Percentiles rank a stretch among this genome's conserved stretches.
These are phyloP conservation scores for Botrytis cinerea DNA, from an alignment of 2,329 filamentous ascomycete species.

Conservation along the genomic window DNA sequence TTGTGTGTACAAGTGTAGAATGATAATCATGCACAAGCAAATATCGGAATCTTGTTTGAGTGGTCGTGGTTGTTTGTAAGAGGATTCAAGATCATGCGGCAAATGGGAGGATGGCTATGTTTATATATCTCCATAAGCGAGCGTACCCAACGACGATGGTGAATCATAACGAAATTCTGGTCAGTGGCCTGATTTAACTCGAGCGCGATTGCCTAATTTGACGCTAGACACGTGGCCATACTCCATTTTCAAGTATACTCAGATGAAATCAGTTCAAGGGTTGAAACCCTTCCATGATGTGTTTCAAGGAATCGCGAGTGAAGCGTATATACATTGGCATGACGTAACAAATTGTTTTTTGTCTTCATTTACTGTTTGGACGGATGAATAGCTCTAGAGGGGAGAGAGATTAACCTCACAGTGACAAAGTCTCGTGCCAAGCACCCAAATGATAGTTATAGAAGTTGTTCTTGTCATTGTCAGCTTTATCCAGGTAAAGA, in stretches of 20 bases:
- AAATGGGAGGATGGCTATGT: neutral
- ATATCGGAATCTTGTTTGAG: neutral
- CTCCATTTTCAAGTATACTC: slow-evolving; percentile 17
- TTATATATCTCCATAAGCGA: slow-evolving; percentile 17
- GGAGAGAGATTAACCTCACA: neutral
- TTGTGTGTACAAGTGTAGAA: neutral
- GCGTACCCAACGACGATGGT: slow-evolving; percentile 5
- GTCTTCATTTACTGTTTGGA: neutral
- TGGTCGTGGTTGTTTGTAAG: neutral
- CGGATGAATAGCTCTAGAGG: neutral
- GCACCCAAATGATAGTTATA: too few species aligned
- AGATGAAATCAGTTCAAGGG: neutral
- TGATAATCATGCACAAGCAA: neutral
- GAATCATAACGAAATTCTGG: slow-evolving; percentile 6
- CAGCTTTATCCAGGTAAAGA: neutral
- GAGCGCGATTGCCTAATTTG: slow-evolving; percentile 5
- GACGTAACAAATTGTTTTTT: neutral
- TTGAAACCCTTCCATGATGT: neutral
- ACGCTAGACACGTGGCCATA: slow-evolving; percentile 21
- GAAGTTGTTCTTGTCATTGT: neutral
- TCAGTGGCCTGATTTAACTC: slow-evolving; percentile 8
- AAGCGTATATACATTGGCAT: neutral
- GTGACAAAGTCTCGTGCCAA: neutral
- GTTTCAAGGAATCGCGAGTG: neutral
- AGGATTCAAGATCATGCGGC: neutral